Percentiles rank a stretch among this genome's conserved stretches.
Conservation (phyloP, 495 filamentous ascomycete genomes). For the Trichoderma gamsii region DNA sequence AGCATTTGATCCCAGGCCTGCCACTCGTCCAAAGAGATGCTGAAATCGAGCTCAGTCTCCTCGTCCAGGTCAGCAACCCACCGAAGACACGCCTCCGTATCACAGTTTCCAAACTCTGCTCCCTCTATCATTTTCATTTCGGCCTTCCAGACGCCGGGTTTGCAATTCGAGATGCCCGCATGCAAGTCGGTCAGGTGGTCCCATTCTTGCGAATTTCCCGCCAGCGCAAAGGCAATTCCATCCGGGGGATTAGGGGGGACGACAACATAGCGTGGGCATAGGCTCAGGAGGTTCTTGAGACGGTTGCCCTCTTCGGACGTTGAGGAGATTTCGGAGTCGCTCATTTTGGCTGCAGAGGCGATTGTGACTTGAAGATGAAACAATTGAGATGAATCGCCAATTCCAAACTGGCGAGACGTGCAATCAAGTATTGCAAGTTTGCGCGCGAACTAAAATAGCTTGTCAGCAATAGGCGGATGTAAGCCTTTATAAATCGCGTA, state of each 20-base stretch:
- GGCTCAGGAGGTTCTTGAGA: not conserved
- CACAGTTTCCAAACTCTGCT: not conserved
- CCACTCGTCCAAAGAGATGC: not conserved
- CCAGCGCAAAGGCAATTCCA: not conserved
- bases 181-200: not conserved
- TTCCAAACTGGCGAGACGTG: not conserved
- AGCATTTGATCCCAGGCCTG: not conserved
- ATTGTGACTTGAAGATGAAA: not conserved
- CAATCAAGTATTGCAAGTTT: not conserved
- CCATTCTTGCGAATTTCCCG: not conserved
- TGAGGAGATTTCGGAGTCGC: not conserved
- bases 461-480: not conserved
- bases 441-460: not conserved
- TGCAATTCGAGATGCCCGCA: not conserved
- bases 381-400: not conserved
- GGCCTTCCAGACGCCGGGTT: constrained; percentile 2
- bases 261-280: constrained; percentile 2
- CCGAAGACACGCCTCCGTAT: not conserved
- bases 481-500: too few species aligned
- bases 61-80: constrained; percentile 1
- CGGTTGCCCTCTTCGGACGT: not conserved
- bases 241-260: not conserved
- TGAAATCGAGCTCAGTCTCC: not conserved
- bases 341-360: not conserved
- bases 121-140: not conserved